Evolutionary conservation across 345 rosid genomes (phyloP), one percentile per base, ranked within the genome.

Genomic region (Psidium guajava): DNA sequence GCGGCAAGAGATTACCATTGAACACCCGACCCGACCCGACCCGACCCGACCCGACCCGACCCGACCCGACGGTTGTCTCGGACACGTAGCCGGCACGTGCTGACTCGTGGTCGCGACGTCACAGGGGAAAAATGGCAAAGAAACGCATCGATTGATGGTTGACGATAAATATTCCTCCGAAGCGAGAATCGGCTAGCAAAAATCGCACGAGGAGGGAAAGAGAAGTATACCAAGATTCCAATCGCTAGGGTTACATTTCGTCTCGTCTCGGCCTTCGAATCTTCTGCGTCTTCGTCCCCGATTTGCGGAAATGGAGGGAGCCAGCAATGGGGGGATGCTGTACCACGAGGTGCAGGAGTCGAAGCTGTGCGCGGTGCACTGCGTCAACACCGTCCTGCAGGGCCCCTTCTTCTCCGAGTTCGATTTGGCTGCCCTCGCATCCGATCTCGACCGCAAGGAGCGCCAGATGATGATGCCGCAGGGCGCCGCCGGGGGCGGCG

Each of bases 291-390:
- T 20, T 44, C 50, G 56, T 57, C 42, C n/a, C 5, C 55, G 28
- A 81, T 32, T 47, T 73, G 51, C 32, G 85, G 61, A 25, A 77
- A 94, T 93, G 96, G 99, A 95, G 69, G 92, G 95, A 82, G 87
- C 89, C 12, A 93, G 96, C 94, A 97, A 95, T 85, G 98, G 98
- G 42, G 99, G 98, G 86, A 96, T 97, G 93, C 87, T 97, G 93
- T 97, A 97, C 92, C 98, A 96, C 88, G 98, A 97, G 95, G 99
- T 97, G 14, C 98, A 97, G 86, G 99, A 97, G 92, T 91, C 98
- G 18, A 96, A 95, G 92, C 95, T 97, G 4, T 96, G 99, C 92
- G 99, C 98, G 36, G 98, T 97, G 27, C 99, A 97, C 93, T 97
- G 99, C 92, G 98, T 96, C 83, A 97, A 97, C 93, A 93, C 98